Evolutionary conservation across 176 grass and related monocot genomes (phyloP), one percentile per base, ranked within the genome.

Genomic region (Raddia guianensis): DNA sequence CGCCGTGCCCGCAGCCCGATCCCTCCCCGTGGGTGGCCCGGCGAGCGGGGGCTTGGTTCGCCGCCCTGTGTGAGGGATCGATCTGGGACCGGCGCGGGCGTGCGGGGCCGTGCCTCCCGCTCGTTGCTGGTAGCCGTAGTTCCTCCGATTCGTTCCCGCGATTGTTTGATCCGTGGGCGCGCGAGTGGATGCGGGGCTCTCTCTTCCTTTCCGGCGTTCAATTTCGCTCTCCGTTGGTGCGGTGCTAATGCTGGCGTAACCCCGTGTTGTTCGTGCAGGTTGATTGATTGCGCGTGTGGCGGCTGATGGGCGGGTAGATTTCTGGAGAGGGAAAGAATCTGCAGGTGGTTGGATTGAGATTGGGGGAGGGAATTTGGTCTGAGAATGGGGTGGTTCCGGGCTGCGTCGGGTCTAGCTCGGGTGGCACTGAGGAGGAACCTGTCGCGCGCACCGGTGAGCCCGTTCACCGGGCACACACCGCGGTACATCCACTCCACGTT

Each of bases 311-410:
- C 50, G 48, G 58, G 5, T 85, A 72, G 75, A 66, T 73, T 72
- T 16, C 19, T 18, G 14, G 13, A 12, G 5, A 5, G 8, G 6
- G 7, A 6, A 19, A 15, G 5, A 56, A 15, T 35, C 40, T 11
- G 3, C 19, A 44, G 57, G 10, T 49, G 11, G 37, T 16, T 13
- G 9, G 20, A 40, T 70, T 18, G 12, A n/a, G 42, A 35, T 72
- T 21, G 63, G 81, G 59, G 32, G 73, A 46, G 76, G 63, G 2
- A 76, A 18, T 40, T 89, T 60, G 77, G 65, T 81, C 82, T 57
- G 87, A 83, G 37, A 66, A 98, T 93, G 95, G 80, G 87, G 77
- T 87, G 89, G 88, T 94, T 91, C 65, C 78, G 90, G 12, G 95
- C 88, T n/a, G 92, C 88, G 45, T 87, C 95, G 2, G 86, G 95